Percentiles rank a stretch among this genome's conserved stretches.
phyloP scores from a whole-genome alignment of 2,329 filamentous ascomycete species.

The Fusarium globosum region DNA sequence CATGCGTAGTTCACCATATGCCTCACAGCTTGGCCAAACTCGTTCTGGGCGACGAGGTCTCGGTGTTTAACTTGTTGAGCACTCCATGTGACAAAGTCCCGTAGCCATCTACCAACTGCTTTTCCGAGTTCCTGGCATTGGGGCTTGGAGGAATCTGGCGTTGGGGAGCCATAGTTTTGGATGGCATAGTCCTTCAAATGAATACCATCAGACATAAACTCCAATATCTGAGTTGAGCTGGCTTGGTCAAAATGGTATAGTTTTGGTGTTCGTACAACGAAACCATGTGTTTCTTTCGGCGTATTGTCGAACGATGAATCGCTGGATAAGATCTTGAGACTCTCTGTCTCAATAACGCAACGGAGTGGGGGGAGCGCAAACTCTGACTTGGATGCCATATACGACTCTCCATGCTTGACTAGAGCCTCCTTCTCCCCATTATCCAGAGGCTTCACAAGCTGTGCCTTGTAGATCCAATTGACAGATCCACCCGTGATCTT shows the following conservation, averaged over 20 bases:
- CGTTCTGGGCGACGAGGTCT: background rate
- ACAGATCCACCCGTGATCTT: slow-evolving; percentile 7
- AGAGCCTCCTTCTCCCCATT: background rate
- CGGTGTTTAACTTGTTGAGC: background rate
- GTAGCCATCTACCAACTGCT: slow-evolving; percentile 12
- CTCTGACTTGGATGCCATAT: slow-evolving; percentile 5
- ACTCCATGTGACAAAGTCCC: background rate
- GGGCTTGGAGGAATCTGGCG: background rate
- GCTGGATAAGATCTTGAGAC: background rate
- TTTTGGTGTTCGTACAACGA: background rate
- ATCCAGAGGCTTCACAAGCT: background rate
- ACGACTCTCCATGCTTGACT: slow-evolving; percentile 7
- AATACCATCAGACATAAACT: background rate
- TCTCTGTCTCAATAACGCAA: background rate
- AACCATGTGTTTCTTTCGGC: background rate
- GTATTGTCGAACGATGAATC: background rate
- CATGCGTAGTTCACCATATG: slow-evolving; percentile 7
- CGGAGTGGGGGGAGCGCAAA: background rate
- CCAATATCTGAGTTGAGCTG: background rate
- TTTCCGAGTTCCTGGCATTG: slow-evolving; percentile 5
- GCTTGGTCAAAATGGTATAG: background rate
- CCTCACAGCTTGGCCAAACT: background rate
- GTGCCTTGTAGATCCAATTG: slow-evolving; percentile 6
- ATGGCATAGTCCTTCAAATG: slow-evolving; percentile 2
- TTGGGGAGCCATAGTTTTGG: background rate